Conservation (phyloP, 2,329 filamentous ascomycete genomes). For the Fusarium protoensiforme region DNA sequence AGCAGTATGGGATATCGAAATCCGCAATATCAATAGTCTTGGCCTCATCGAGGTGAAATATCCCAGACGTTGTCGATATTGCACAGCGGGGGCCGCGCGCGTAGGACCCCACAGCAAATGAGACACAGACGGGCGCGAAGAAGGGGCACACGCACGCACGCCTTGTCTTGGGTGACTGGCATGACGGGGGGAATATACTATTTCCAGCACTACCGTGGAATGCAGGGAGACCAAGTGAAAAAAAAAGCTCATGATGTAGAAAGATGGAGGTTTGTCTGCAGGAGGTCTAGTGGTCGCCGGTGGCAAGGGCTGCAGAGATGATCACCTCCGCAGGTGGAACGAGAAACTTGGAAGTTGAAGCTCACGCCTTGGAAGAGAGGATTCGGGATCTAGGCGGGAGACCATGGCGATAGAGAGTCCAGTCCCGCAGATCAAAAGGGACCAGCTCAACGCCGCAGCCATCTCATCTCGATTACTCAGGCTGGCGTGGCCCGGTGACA, state of each 20-base stretch:
- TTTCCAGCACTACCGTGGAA: conserved; percentile 21
- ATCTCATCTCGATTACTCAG: conserved; percentile 1
- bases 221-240: conserved; percentile 5
- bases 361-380: neutral
- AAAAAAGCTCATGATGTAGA: neutral
- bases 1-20: conserved; percentile 29
- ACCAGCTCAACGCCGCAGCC: neutral
- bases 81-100: neutral
- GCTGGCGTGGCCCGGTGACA: conserved; percentile 4
- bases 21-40: conserved; percentile 19
- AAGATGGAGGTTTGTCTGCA: neutral
- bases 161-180: conserved; percentile 14
- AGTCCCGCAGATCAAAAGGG: neutral
- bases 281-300: conserved; percentile 1
- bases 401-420: neutral
- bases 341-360: conserved; percentile 7
- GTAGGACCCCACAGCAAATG: conserved; percentile 20
- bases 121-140: conserved; percentile 17
- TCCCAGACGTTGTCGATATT: neutral
- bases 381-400: conserved; percentile 15
- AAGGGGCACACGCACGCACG: neutral
- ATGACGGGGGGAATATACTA: conserved; percentile 17
- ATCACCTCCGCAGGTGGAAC: conserved; percentile 5
- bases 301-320: conserved; percentile 24
- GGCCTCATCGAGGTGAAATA: conserved; percentile 2